Conservation (phyloP, 2,329 filamentous ascomycete species). For the Ophiosphaerella narmari region DNA sequence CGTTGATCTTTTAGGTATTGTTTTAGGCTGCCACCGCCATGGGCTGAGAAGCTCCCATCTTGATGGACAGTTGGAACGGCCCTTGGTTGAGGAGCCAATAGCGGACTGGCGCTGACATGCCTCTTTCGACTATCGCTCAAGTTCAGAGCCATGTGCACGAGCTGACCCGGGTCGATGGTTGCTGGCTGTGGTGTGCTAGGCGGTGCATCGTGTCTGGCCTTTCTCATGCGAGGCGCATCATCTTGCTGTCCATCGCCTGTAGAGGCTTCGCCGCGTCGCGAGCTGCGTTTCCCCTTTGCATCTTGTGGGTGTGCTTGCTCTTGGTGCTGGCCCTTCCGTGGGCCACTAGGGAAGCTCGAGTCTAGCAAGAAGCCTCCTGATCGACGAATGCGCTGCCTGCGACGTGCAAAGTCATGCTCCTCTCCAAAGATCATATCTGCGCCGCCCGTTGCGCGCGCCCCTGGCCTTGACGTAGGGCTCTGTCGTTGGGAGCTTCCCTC, state of each 20-base stretch:
- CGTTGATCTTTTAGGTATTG: slow-evolving; percentile 76
- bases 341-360: slow-evolving; percentile 38
- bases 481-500: slow-evolving; percentile 34
- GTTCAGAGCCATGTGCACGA: slow-evolving; percentile 89
- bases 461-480: slow-evolving; percentile 20
- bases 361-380: slow-evolving; percentile 55
- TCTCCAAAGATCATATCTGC: slow-evolving; percentile 24
- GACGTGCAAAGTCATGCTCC: slow-evolving; percentile 39
- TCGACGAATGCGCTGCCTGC: slow-evolving; percentile 35
- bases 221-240: slow-evolving; percentile 30
- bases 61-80: slow-evolving; percentile 50
- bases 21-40: slow-evolving; percentile 62
- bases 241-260: slow-evolving; percentile 41
- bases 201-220: slow-evolving; percentile 18
- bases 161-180: slow-evolving; percentile 81
- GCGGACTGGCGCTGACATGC: slow-evolving; percentile 63
- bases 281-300: slow-evolving; percentile 46
- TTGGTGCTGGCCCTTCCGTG: slow-evolving; percentile 32
- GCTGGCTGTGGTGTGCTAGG: slow-evolving; percentile 46
- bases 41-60: slow-evolving; percentile 46
- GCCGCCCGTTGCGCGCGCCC: slow-evolving; percentile 11
- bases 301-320: slow-evolving; percentile 34
- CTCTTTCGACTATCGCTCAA: slow-evolving; percentile 77
- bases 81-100: slow-evolving; percentile 56
- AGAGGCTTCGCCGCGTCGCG: slow-evolving; percentile 36